Evolutionary conservation across 306 rosid species (phyloP).

Genomic region (Sicyos edulis): DNA sequence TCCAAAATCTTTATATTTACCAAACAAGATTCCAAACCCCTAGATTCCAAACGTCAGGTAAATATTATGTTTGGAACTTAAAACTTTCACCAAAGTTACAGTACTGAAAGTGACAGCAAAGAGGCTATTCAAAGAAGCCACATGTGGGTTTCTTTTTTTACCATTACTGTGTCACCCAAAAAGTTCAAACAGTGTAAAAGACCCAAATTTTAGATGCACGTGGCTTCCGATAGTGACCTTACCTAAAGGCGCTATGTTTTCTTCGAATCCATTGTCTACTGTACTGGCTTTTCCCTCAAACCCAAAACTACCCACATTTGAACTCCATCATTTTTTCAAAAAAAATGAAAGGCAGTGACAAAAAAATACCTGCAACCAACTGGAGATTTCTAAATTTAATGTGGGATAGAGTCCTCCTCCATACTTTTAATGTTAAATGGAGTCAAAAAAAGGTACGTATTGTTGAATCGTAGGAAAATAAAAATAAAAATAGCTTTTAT

Average conservation of each 20-base stretch:
- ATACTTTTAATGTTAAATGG: not conserved
- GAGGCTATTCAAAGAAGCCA: not conserved
- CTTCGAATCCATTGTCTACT: not conserved
- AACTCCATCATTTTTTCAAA: not conserved
- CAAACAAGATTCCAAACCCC: too few relatives aligned
- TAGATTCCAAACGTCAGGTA: too few relatives aligned
- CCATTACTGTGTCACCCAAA: slow-evolving; percentile 6
- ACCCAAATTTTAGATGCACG: slow-evolving; percentile 17
- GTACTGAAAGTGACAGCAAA: not conserved
- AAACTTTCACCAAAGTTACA: not conserved
- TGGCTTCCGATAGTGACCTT: slow-evolving; percentile 3
- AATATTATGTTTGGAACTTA: not conserved
- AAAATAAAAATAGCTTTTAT: not conserved
- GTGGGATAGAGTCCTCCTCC: not conserved
- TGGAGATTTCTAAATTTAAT: not conserved
- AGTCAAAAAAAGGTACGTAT: not conserved
- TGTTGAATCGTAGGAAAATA: not conserved
- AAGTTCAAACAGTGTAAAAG: not conserved
- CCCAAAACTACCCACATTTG: not conserved
- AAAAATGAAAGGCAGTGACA: not conserved
- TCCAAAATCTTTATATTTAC: too few relatives aligned
- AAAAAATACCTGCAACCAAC: not conserved
- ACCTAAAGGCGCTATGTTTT: not conserved
- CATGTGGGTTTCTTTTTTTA: not conserved
- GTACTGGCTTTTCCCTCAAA: not conserved